Percentiles rank a stretch among this genome's conserved stretches.
Evolutionary conservation across 495 filamentous ascomycete species (phyloP).

Genomic region (Talaromyces borbonicus): DNA sequence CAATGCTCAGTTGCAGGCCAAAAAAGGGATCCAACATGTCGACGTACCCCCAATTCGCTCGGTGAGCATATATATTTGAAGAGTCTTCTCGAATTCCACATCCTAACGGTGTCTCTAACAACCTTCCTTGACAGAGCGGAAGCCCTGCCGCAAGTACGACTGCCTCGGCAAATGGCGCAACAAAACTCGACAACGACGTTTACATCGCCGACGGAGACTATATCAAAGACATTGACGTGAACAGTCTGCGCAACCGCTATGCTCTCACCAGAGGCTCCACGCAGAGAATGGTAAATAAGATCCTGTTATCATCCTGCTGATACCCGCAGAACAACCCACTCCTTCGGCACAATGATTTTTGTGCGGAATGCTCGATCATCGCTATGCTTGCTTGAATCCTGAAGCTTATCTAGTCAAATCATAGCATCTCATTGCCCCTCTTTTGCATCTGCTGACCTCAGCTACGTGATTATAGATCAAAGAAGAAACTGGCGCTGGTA

Average conservation of each 20-base stretch:
- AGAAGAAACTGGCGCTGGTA: slow-evolving; percentile 99
- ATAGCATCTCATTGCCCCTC: slow-evolving; percentile 65
- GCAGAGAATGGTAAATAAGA: slow-evolving; percentile 96
- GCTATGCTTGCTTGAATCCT: slow-evolving; percentile 17
- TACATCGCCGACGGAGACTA: slow-evolving; percentile 94
- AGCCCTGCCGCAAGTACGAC: slow-evolving; percentile 39
- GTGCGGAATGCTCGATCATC: slow-evolving; percentile 6
- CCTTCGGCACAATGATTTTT: slow-evolving; percentile 22
- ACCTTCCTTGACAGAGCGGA: slow-evolving; percentile 27
- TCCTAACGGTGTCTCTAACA: slow-evolving; percentile 13
- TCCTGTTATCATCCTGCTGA: slow-evolving; percentile 68
- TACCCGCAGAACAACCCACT: slow-evolving; percentile 48
- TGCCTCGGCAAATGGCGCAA: slow-evolving; percentile 34
- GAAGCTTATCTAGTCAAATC: slow-evolving; percentile 75
- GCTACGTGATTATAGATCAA: slow-evolving; percentile 94
- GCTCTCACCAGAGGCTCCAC: slow-evolving; percentile 95
- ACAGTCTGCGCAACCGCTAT: slow-evolving; percentile 94
- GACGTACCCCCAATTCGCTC: slow-evolving; percentile 83
- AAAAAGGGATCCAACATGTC: slow-evolving; percentile 87
- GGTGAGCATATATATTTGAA: too few species aligned
- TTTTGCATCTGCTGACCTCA: slow-evolving; percentile 96
- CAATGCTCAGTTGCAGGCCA: slow-evolving; percentile 84
- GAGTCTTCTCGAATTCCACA: neutral
- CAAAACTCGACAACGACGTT: slow-evolving; percentile 70
- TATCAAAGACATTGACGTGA: slow-evolving; percentile 97